A percentile compares a stretch with the other conserved stretches of the same genome.
Conservation (phyloP, 371 early-diverging fungal genomes). For the Syncephalastrum sp. region DNA sequence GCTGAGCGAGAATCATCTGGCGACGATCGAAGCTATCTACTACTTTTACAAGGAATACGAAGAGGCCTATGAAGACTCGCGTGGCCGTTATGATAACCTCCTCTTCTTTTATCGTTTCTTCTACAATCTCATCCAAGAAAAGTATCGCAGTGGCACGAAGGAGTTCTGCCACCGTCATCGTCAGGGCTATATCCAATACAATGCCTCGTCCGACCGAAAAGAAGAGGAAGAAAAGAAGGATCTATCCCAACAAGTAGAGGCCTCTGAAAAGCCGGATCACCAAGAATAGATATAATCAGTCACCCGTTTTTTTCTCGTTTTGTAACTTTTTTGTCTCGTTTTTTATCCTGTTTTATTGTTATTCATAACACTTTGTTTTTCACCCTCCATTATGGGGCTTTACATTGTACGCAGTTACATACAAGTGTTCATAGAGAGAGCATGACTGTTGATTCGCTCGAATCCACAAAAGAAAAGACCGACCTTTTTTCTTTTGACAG, state of each 20-base stretch:
- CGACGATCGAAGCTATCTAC: constrained; percentile 96
- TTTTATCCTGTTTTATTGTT: too few relatives aligned
- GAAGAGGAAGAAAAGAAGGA: constrained; percentile 1
- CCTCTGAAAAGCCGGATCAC: not conserved
- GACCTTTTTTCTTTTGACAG: too few relatives aligned
- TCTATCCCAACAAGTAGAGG: not conserved
- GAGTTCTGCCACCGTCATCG: constrained; percentile 37
- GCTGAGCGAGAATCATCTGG: constrained; percentile 67
- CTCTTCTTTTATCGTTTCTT: constrained; percentile 87
- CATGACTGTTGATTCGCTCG: too few relatives aligned
- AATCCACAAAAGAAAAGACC: too few relatives aligned
- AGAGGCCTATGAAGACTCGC: constrained; percentile 28
- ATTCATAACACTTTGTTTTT: too few relatives aligned
- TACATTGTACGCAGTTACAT: too few relatives aligned
- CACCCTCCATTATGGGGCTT: too few relatives aligned
- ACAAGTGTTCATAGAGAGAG: too few relatives aligned
- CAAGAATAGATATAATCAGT: not conserved
- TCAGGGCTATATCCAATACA: constrained; percentile 26
- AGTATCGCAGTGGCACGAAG: constrained; percentile 50
- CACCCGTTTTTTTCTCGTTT: too few relatives aligned
- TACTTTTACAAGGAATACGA: constrained; percentile 81
- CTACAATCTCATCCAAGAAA: constrained; percentile 80
- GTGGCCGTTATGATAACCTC: constrained; percentile 80
- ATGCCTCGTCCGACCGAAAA: constrained; percentile 6
- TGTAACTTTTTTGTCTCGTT: too few relatives aligned